A percentile compares a stretch with the other conserved stretches of the same genome.
These are phyloP conservation scores for Cordyceps fumosorosea DNA, from an alignment of 2,329 filamentous ascomycete species.

Conservation along the genomic window DNA sequence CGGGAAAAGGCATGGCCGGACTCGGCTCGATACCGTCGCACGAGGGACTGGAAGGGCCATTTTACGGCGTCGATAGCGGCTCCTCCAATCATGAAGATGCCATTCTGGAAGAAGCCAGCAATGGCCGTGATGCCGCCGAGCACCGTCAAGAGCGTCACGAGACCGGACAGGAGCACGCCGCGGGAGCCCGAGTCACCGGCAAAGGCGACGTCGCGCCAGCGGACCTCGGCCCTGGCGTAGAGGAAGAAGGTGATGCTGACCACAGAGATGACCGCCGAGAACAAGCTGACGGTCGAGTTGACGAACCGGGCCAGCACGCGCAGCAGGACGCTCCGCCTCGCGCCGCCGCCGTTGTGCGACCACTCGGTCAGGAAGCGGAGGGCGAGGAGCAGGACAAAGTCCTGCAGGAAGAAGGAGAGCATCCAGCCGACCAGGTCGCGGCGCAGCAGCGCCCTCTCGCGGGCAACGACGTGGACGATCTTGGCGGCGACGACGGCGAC, in stretches of 20 bases:
- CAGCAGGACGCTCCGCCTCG: background rate
- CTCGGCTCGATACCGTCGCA: background rate
- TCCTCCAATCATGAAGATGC: slow-evolving; percentile 17
- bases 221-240: slow-evolving; percentile 23
- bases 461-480: slow-evolving; percentile 8
- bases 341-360: background rate
- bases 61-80: slow-evolving; percentile 5
- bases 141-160: slow-evolving; percentile 17
- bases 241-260: slow-evolving; percentile 27
- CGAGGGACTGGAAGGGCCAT: background rate
- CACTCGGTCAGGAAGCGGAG: slow-evolving; percentile 3
- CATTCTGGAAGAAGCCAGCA: slow-evolving; percentile 19
- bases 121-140: slow-evolving; percentile 13
- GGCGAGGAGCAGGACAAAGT: slow-evolving; percentile 8
- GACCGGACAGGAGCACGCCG: slow-evolving; percentile 21
- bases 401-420: slow-evolving; percentile 10
- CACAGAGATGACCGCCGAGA: background rate
- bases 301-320: background rate
- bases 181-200: slow-evolving; percentile 21
- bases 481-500: slow-evolving; percentile 12
- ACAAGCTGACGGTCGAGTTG: background rate
- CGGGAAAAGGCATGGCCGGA: background rate
- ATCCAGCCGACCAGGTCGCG: slow-evolving; percentile 11
- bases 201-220: slow-evolving; percentile 24
- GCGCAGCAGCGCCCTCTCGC: slow-evolving; percentile 3